These are phyloP conservation scores for Neoarthrinium moseri DNA, from an alignment of 2,329 filamentous ascomycete genomes.

Conservation along the genomic window DNA sequence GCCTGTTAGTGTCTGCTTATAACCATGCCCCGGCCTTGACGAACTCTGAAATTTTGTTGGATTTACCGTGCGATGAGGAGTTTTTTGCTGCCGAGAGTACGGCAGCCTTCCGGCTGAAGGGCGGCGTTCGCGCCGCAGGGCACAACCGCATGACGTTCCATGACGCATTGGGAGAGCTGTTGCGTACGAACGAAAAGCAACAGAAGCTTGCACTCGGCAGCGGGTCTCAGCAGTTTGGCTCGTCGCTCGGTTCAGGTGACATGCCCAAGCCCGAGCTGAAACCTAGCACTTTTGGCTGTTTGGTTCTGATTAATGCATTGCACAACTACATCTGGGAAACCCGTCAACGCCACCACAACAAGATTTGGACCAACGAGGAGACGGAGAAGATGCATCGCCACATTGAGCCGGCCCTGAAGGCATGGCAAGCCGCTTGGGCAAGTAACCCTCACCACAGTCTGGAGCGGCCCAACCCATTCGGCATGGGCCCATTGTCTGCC, in stretches of 20 bases:
- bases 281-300: slow-evolving; percentile 88
- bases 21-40: slow-evolving; percentile 89
- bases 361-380: slow-evolving; percentile 87
- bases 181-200: slow-evolving; percentile 70
- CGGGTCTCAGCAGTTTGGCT: slow-evolving; percentile 45
- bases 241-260: slow-evolving; percentile 44
- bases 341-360: slow-evolving; percentile 81
- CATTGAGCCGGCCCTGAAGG: slow-evolving; percentile 88
- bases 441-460: slow-evolving; percentile 82
- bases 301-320: slow-evolving; percentile 88
- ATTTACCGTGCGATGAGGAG: slow-evolving; percentile 90
- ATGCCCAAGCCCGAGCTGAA: slow-evolving; percentile 62
- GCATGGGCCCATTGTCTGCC: slow-evolving; percentile 77
- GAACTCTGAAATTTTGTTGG: slow-evolving; percentile 88
- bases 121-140: slow-evolving; percentile 67
- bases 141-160: slow-evolving; percentile 77
- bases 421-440: slow-evolving; percentile 92
- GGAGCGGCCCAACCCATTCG: slow-evolving; percentile 81
- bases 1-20: slow-evolving; percentile 86
- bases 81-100: slow-evolving; percentile 82
- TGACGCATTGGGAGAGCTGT: slow-evolving; percentile 73
- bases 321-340: slow-evolving; percentile 99
- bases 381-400: slow-evolving; percentile 95
- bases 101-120: slow-evolving; percentile 76
- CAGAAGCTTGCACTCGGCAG: slow-evolving; percentile 49